phyloP scores from a whole-genome alignment of 768 basidiomycete species.

The Hirschioporus abietinus region DNA sequence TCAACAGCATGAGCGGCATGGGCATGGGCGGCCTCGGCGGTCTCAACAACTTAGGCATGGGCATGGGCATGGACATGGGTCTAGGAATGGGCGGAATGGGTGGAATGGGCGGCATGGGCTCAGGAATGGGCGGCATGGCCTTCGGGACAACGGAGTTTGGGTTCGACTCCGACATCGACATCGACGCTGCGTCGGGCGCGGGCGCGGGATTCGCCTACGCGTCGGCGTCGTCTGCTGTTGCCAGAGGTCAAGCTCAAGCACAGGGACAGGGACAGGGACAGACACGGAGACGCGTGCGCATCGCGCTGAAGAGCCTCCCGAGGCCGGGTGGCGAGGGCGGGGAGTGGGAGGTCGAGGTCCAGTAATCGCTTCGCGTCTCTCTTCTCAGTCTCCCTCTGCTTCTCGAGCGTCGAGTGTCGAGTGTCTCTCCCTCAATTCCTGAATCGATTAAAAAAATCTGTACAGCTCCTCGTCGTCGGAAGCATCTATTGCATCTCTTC shows the following conservation, averaged over 20 bases:
- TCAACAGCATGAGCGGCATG: constrained; percentile 12
- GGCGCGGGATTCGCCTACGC: neutral
- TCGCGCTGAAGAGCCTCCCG: constrained; percentile 62
- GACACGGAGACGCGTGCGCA: constrained; percentile 59
- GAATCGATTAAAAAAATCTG: no score
- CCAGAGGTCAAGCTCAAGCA: no score
- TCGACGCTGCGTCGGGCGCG: constrained; percentile 17
- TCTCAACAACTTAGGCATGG: constrained; percentile 13
- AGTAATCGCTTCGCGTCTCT: neutral
- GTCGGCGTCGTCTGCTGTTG: no score
- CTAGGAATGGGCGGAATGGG: constrained; percentile 33
- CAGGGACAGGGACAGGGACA: constrained; percentile 23
- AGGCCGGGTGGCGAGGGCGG: constrained; percentile 59
- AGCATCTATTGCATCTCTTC: no score
- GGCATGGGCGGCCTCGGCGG: constrained; percentile 10
- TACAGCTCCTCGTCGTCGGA: no score
- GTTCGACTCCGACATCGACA: constrained; percentile 32
- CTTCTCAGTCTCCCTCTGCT: neutral
- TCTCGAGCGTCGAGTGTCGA: no score
- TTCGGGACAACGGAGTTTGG: constrained; percentile 33
- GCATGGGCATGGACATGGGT: constrained; percentile 17
- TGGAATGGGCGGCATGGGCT: constrained; percentile 13
- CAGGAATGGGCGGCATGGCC: constrained; percentile 20
- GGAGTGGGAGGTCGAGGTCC: constrained; percentile 75
- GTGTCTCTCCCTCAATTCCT: no score